Conservation (phyloP, 2,329 filamentous ascomycete species). For the Fonsecaea erecta region DNA sequence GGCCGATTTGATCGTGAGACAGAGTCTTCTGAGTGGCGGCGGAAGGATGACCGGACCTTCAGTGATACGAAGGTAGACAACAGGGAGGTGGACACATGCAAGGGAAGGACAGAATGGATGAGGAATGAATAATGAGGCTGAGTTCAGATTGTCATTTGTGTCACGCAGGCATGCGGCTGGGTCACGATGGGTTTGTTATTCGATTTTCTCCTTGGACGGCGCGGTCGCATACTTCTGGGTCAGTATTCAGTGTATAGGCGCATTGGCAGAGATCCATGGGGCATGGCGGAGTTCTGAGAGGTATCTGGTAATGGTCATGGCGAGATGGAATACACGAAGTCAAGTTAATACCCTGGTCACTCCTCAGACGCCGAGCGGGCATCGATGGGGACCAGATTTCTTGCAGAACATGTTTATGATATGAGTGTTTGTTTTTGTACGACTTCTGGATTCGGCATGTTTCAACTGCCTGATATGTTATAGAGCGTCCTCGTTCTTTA, state of each 20-base stretch:
- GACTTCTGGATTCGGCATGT: neutral
- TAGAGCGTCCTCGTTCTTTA: neutral
- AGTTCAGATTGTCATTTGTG: neutral
- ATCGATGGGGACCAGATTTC: neutral
- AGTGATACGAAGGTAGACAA: slow-evolving; percentile 33
- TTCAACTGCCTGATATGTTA: neutral
- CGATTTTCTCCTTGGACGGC: neutral
- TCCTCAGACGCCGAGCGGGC: neutral
- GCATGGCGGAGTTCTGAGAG: neutral
- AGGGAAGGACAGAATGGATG: neutral
- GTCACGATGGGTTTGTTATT: neutral
- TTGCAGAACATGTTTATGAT: neutral
- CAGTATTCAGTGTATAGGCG: neutral
- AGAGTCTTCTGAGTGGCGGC: slow-evolving; percentile 72
- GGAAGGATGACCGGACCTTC: slow-evolving; percentile 56
- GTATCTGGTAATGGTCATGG: too few relatives aligned
- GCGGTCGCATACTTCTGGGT: slow-evolving; percentile 3
- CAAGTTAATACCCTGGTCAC: neutral
- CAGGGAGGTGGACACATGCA: neutral
- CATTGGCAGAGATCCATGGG: neutral
- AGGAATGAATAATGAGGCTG: slow-evolving; percentile 5
- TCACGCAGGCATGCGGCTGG: neutral
- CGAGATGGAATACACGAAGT: neutral
- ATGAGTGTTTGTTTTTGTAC: neutral
- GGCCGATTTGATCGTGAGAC: slow-evolving; percentile 90